Evolutionary conservation across 108 stramenopile species (phyloP).

Genomic region (Cylindrotheca closterium): DNA sequence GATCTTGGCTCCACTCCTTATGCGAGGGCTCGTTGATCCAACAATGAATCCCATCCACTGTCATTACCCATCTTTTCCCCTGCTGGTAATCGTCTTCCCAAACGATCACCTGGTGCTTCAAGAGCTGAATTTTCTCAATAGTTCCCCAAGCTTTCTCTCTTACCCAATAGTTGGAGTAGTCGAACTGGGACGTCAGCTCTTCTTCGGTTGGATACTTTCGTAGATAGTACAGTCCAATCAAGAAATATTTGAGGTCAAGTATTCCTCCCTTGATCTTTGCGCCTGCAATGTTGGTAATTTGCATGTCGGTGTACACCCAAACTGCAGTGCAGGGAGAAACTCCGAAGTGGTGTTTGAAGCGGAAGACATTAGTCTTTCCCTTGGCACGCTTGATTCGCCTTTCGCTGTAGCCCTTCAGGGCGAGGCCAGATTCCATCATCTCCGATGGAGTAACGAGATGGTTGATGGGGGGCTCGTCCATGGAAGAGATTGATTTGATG

Average conservation of each 20-base stretch:
- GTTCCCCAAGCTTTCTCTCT: conserved; percentile 7
- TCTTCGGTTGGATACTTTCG: conserved; percentile 12
- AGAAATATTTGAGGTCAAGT: conserved; percentile 1
- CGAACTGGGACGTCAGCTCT: conserved; percentile 1
- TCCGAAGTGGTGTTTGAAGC: too few species aligned
- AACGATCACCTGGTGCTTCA: conserved; percentile 17
- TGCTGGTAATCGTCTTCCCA: conserved; percentile 6
- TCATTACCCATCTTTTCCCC: conserved; percentile 13
- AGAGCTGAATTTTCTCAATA: conserved; percentile 2
- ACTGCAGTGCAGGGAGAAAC: neutral
- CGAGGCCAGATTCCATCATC: too few species aligned
- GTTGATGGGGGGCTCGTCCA: too few species aligned
- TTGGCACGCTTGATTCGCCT: too few species aligned
- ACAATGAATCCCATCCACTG: conserved; percentile 23
- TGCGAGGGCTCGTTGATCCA: conserved; percentile 15
- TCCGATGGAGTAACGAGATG: too few species aligned
- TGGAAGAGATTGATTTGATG: too few species aligned
- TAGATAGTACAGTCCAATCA: conserved; percentile 10
- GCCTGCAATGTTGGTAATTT: neutral
- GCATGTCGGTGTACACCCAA: neutral
- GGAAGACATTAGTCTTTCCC: too few species aligned
- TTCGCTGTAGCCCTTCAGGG: too few species aligned
- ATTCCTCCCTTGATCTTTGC: neutral
- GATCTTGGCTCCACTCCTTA: neutral
- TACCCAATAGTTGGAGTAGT: neutral